Evolutionary conservation across 1,139 yeast genomes (phyloP), one percentile per base, ranked within the genome.

Genomic region (Hyphopichia wangnamkhiaoensis): DNA sequence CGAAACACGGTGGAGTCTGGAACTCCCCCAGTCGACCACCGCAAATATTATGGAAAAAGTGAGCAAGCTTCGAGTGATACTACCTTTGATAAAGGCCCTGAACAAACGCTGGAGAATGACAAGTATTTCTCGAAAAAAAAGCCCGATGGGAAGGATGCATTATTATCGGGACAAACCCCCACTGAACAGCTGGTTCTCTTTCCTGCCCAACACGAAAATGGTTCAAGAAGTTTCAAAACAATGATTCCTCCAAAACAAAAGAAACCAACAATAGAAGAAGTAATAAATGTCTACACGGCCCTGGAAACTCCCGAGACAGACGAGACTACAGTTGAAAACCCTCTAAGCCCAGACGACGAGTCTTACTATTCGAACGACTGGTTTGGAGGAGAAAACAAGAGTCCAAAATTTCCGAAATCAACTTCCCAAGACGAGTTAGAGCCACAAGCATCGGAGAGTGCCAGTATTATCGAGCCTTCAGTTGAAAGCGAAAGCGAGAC

Each of bases 301-400:
- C 31, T 26, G 7, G 35, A 33, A n/a, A 14, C 35, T 10, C 18
- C 29, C 10, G 24, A 21, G 10, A 10, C 24, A 21, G 24, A 21
- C 7, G 24, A 21, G 24, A 7, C 7, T 10, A 23, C 17, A n/a
- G 10, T 5, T 19, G 24, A 30, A 6, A 4, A 4, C 3, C 20
- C n/a, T 10, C 24, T 18, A 19, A 31, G 31, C n/a, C 32, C 44
- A 3, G 45, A 35, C 14, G 50, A 43, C 15, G 34, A 32, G 4
- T 45, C 51, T 8, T 47, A 34, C 33, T 46, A 40, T 29, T 48
- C 52, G 3, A 38, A 42, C 15, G 49, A 42, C 31, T 48, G 52
- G 52, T 34, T 40, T 34, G 24, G 18, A 5, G 12, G 18, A 5
- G 13, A 9, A 12, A 28, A 7, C 10, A 28, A 16, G 13, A 20